phyloP scores from a whole-genome alignment of 2,329 filamentous ascomycete genomes.

The Aspergillus amoenus region DNA sequence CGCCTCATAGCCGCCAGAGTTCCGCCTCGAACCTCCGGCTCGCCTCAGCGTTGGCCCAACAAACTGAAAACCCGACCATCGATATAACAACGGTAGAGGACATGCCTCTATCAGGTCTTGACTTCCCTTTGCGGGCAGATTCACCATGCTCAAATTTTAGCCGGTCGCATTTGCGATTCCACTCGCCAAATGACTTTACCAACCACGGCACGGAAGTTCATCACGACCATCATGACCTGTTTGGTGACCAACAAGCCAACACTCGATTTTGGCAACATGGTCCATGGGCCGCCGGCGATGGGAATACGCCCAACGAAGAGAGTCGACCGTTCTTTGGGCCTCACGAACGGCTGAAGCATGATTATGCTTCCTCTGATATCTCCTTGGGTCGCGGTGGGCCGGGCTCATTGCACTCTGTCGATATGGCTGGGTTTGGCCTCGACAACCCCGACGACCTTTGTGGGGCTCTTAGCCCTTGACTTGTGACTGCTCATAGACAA shows the following conservation, averaged over 20 bases:
- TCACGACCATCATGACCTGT: constrained; percentile 45
- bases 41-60: constrained; percentile 39
- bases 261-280: constrained; percentile 46
- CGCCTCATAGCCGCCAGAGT: constrained; percentile 38
- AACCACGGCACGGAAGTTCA: constrained; percentile 35
- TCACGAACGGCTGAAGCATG: constrained; percentile 43
- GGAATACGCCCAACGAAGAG: constrained; percentile 44
- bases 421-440: constrained; percentile 46
- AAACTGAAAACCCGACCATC: constrained; percentile 42
- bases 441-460: constrained; percentile 39
- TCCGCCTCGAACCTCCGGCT: constrained; percentile 39
- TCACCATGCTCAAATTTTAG: constrained; percentile 45
- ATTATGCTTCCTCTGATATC: constrained; percentile 46
- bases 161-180: constrained; percentile 42
- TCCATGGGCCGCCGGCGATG: constrained; percentile 43
- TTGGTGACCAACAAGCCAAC: constrained; percentile 46
- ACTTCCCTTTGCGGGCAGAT: constrained; percentile 41
- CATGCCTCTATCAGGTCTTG: constrained; percentile 36
- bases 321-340: constrained; percentile 45
- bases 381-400: constrained; percentile 44
- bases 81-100: constrained; percentile 44
- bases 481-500: constrained; percentile 7
- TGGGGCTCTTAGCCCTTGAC: constrained; percentile 39
- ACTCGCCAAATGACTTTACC: constrained; percentile 43
- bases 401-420: constrained; percentile 45